Evolutionary conservation across 352 stramenopile species (phyloP).

Genomic region (Globisporangium cederbergense): DNA sequence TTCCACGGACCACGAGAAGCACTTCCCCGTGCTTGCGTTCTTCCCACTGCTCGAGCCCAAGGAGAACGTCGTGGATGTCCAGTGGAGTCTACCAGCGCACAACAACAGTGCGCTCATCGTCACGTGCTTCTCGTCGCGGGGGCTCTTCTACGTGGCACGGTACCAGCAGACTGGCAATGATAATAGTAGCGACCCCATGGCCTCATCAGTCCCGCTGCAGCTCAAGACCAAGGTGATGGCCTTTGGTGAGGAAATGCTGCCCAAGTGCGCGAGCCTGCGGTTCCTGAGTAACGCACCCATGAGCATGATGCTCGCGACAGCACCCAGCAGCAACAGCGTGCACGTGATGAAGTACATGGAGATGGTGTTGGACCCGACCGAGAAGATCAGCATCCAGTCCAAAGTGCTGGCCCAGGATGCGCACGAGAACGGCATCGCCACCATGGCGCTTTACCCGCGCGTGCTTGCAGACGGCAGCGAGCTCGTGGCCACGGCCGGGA

Average conservation of each 20-base stretch:
- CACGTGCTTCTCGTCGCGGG: slow-evolving; percentile 50
- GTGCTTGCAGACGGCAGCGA: slow-evolving; percentile 46
- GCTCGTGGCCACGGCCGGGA: slow-evolving; percentile 57
- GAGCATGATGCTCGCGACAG: slow-evolving; percentile 46
- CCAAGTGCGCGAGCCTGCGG: slow-evolving; percentile 31
- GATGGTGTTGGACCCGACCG: slow-evolving; percentile 41
- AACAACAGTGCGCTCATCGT: slow-evolving; percentile 41
- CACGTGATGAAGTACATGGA: slow-evolving; percentile 56
- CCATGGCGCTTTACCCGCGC: slow-evolving; percentile 41
- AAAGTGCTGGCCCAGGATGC: slow-evolving; percentile 53
- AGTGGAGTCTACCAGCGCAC: slow-evolving; percentile 45
- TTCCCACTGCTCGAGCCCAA: slow-evolving; percentile 31
- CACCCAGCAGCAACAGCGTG: slow-evolving; percentile 35
- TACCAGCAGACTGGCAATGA: slow-evolving; percentile 20
- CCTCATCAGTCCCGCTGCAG: slow-evolving; percentile 14
- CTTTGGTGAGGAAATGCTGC: slow-evolving; percentile 37
- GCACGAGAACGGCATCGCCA: slow-evolving; percentile 52
- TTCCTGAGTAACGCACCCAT: slow-evolving; percentile 46
- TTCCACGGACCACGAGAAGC: slow-evolving; percentile 66
- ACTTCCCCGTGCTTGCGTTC: slow-evolving; percentile 62
- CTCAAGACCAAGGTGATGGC: slow-evolving; percentile 44
- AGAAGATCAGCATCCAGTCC: slow-evolving; percentile 41
- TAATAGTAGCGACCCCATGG: not conserved
- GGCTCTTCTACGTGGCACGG: slow-evolving; percentile 44
- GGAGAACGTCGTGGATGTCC: slow-evolving; percentile 52